Evolutionary conservation across 352 stramenopile species (phyloP).

Genomic region (Phytophthora hybrid): DNA sequence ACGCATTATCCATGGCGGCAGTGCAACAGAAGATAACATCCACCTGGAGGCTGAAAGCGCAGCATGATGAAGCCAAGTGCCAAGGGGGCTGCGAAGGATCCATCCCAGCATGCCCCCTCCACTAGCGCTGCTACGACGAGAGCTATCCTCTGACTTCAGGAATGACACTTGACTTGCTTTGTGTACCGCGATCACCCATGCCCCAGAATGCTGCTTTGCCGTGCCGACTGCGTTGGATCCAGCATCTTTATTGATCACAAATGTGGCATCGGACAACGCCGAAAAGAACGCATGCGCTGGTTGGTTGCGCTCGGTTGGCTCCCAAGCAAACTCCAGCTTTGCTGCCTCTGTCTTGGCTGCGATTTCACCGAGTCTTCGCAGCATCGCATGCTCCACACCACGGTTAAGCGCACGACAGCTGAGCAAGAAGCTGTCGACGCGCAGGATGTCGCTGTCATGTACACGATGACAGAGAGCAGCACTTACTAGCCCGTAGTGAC

Average conservation of each 20-base stretch:
- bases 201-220: conserved; percentile 17
- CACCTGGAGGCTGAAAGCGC: conserved; percentile 15
- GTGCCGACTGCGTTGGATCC: neutral
- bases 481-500: conserved; percentile 79
- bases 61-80: conserved; percentile 18
- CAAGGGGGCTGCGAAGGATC: conserved; percentile 4
- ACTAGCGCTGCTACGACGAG: neutral
- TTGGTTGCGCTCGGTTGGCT: conserved; percentile 74
- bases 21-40: conserved; percentile 28
- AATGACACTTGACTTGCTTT: conserved; percentile 42
- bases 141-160: conserved; percentile 33
- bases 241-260: conserved; percentile 10
- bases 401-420: conserved; percentile 79
- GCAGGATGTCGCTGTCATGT: conserved; percentile 18
- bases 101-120: neutral
- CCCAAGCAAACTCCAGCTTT: conserved; percentile 54
- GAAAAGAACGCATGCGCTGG: conserved; percentile 66
- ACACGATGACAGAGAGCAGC: conserved; percentile 46
- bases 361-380: conserved; percentile 54
- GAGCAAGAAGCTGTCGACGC: conserved; percentile 70
- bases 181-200: conserved; percentile 32
- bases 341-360: conserved; percentile 22
- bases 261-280: conserved; percentile 32
- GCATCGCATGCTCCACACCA: conserved; percentile 75
- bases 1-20: conserved; percentile 15